These are phyloP conservation scores for Hirsutella minnesotensis DNA, from an alignment of 2,329 filamentous ascomycete genomes.

Conservation along the genomic window DNA sequence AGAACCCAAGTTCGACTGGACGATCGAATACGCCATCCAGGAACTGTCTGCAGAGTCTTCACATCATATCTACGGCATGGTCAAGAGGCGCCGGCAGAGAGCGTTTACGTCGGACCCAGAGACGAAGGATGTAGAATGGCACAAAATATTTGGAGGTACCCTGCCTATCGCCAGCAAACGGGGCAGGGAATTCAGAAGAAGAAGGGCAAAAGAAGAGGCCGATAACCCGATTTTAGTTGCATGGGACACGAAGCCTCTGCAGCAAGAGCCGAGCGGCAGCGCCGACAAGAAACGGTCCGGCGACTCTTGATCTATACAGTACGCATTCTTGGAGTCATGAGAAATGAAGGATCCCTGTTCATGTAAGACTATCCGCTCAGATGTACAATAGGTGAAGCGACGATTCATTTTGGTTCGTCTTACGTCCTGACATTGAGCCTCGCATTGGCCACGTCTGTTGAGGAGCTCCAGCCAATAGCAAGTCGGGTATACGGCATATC, in stretches of 20 bases:
- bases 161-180: constrained; percentile 29
- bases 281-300: not conserved
- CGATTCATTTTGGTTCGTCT: too few relatives aligned
- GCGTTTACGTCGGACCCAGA: constrained; percentile 29
- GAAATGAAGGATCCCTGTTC: too few relatives aligned
- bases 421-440: too few relatives aligned
- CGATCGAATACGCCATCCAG: constrained; percentile 64
- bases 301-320: too few relatives aligned
- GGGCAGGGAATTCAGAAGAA: constrained; percentile 47
- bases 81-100: constrained; percentile 43
- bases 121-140: constrained; percentile 29
- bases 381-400: too few relatives aligned
- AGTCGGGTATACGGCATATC: too few relatives aligned
- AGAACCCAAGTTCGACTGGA: constrained; percentile 41
- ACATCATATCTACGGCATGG: constrained; percentile 39
- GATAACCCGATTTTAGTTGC: constrained; percentile 33
- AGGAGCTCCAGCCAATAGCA: too few relatives aligned
- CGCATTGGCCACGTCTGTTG: too few relatives aligned
- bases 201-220: constrained; percentile 40
- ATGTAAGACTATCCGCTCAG: too few relatives aligned
- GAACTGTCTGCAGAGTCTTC: constrained; percentile 41
- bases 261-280: not conserved
- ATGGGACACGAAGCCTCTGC: constrained; percentile 23
- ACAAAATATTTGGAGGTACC: constrained; percentile 31
- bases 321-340: too few relatives aligned